Evolutionary conservation across 768 basidiomycete genomes (phyloP).

Genomic region (Pseudohyphozyma bogoriensis): DNA sequence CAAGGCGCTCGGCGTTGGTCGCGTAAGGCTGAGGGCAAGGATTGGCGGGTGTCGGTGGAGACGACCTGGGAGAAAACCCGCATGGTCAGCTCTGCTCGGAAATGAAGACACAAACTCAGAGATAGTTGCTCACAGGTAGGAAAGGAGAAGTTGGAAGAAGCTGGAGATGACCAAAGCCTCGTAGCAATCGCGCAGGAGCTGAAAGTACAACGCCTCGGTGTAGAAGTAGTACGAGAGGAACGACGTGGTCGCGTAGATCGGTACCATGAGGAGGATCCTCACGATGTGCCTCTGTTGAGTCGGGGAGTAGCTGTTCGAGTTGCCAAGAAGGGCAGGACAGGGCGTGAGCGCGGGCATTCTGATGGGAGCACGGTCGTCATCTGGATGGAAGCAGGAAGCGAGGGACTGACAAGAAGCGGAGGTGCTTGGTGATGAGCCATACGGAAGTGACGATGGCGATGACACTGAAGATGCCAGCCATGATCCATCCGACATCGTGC

Average conservation of each 20-base stretch:
- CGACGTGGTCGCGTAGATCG: constrained; percentile 48
- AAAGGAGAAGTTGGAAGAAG: constrained; percentile 67
- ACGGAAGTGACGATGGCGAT: constrained; percentile 51
- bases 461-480: constrained; percentile 49
- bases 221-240: constrained; percentile 18
- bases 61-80: too few species aligned
- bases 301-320: constrained; percentile 41
- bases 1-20: constrained; percentile 17
- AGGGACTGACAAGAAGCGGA: constrained; percentile 46
- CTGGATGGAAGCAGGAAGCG: constrained; percentile 41
- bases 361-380: constrained; percentile 38
- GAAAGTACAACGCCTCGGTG: constrained; percentile 57
- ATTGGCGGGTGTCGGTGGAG: constrained; percentile 1
- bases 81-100: background rate
- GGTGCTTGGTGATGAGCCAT: constrained; percentile 66
- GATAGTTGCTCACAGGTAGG: constrained; percentile 58
- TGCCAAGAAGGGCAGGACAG: too few species aligned
- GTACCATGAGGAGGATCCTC: constrained; percentile 66
- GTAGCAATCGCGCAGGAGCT: constrained; percentile 62
- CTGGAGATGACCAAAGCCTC: constrained; percentile 64
- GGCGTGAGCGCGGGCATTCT: background rate
- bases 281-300: constrained; percentile 45
- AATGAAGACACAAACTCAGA: constrained; percentile 25
- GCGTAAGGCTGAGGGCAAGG: constrained; percentile 15
- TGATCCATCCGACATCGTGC: constrained; percentile 64